phyloP scores from a whole-genome alignment of 176 grass and related monocot genomes.

The Oryza australiensis region DNA sequence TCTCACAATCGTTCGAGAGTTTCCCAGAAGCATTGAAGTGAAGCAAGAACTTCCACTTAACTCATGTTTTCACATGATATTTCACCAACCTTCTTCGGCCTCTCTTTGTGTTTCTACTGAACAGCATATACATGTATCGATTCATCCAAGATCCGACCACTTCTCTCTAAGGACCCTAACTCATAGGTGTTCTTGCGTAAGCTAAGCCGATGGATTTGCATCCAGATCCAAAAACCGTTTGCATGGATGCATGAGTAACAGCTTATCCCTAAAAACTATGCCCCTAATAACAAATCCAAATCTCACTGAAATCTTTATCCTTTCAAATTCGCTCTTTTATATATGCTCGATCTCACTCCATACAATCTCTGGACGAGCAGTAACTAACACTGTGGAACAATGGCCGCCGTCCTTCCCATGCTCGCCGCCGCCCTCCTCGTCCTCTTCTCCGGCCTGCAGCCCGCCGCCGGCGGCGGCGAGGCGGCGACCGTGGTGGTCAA shows the following conservation, averaged over 20 bases:
- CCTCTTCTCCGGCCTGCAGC: neutral
- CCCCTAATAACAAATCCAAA: neutral
- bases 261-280: neutral
- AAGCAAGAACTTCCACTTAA: neutral
- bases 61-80: neutral
- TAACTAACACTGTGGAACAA: neutral
- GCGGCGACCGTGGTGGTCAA: slow-evolving; percentile 39
- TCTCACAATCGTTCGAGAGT: neutral
- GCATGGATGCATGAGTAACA: neutral
- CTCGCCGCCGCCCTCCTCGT: neutral
- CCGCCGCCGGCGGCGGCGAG: neutral
- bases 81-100: neutral
- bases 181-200: neutral
- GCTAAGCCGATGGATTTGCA: too few relatives aligned
- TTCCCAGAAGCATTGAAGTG: too few relatives aligned
- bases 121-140: too few relatives aligned
- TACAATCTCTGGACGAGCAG: neutral
- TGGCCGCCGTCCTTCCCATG: slow-evolving; percentile 8
- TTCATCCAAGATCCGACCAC: neutral
- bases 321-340: neutral
- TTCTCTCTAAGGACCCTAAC: neutral
- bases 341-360: neutral
- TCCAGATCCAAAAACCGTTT: neutral
- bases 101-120: too few relatives aligned
- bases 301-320: too few relatives aligned